phyloP scores from a whole-genome alignment of 1,284 basidiomycete genomes.

The Ceratobasidium sp. region DNA sequence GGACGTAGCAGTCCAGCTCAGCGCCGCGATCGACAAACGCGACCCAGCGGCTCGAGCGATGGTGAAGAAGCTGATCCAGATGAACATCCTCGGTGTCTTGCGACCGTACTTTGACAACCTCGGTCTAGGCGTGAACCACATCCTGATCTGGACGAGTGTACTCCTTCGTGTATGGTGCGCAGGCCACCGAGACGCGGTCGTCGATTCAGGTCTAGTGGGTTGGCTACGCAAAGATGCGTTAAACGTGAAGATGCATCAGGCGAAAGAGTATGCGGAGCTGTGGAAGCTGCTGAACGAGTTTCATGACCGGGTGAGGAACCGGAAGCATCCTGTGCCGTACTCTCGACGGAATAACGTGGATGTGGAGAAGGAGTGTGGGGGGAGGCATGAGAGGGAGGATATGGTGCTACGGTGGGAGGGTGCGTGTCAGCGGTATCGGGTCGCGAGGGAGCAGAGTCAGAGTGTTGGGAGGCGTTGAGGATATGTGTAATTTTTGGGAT shows the following conservation, averaged over 20 bases:
- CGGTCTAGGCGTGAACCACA: constrained; percentile 37
- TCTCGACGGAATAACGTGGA: neutral
- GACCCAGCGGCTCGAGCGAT: constrained; percentile 21
- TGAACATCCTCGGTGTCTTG: constrained; percentile 31
- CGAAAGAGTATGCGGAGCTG: constrained; percentile 29
- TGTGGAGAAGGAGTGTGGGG: constrained; percentile 21
- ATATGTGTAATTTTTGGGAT: neutral
- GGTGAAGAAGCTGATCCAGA: neutral
- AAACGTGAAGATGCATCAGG: constrained; percentile 36
- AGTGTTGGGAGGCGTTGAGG: neutral
- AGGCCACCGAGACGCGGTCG: constrained; percentile 31
- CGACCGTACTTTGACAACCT: constrained; percentile 45
- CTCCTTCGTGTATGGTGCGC: constrained; percentile 32
- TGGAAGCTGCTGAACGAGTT: constrained; percentile 43
- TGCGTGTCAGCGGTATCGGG: constrained; percentile 36
- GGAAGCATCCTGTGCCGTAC: constrained; percentile 30
- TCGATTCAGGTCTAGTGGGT: constrained; percentile 29
- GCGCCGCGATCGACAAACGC: constrained; percentile 7
- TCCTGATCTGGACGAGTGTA: constrained; percentile 37
- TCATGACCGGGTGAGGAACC: constrained; percentile 33
- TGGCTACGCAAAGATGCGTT: constrained; percentile 39
- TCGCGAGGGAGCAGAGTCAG: neutral
- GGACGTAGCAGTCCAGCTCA: constrained; percentile 33
- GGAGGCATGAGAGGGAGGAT: constrained; percentile 14
- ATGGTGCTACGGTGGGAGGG: constrained; percentile 36